Percentiles rank a stretch among this genome's conserved stretches.
Evolutionary conservation across 352 stramenopile genomes (phyloP).

Genomic region (Phytopythium oedochilum): DNA sequence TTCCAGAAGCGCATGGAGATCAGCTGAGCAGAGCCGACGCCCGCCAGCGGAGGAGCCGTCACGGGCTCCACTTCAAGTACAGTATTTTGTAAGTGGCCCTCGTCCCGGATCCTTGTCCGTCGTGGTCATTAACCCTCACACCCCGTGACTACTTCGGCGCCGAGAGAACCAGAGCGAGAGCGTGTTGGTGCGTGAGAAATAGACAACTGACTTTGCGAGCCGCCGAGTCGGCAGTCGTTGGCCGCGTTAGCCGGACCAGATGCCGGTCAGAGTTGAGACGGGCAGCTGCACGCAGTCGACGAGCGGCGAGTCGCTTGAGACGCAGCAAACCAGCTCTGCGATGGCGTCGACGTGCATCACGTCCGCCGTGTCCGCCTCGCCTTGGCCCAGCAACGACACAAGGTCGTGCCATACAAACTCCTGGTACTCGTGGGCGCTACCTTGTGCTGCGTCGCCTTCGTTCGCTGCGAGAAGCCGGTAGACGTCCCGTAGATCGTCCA

Average conservation of each 20-base stretch:
- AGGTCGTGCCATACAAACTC: conserved; percentile 40
- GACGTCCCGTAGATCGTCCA: conserved; percentile 34
- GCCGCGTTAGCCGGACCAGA: background rate
- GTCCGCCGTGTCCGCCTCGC: background rate
- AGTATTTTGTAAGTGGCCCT: conserved; percentile 3
- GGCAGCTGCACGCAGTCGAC: conserved; percentile 10
- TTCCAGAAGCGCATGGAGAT: conserved; percentile 71
- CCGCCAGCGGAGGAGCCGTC: background rate
- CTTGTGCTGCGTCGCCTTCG: background rate
- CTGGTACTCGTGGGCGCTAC: conserved; percentile 2
- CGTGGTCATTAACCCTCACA: background rate
- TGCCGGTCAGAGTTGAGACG: background rate
- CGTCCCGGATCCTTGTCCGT: background rate
- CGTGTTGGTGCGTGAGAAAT: background rate
- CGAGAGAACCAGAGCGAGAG: no score
- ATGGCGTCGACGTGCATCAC: conserved; percentile 4
- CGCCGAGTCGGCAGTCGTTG: background rate
- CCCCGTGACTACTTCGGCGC: no score
- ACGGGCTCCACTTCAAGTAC: conserved; percentile 1
- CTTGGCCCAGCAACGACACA: conserved; percentile 4
- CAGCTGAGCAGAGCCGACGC: conserved; percentile 18
- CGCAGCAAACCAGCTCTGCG: conserved; percentile 21
- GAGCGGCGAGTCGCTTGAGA: conserved; percentile 27
- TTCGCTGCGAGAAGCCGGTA: conserved; percentile 20
- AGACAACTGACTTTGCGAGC: background rate